A percentile compares a stretch with the other conserved stretches of the same genome.
These are phyloP conservation scores for Phoma sp. DNA, from an alignment of 2,329 filamentous ascomycete species.

Conservation along the genomic window DNA sequence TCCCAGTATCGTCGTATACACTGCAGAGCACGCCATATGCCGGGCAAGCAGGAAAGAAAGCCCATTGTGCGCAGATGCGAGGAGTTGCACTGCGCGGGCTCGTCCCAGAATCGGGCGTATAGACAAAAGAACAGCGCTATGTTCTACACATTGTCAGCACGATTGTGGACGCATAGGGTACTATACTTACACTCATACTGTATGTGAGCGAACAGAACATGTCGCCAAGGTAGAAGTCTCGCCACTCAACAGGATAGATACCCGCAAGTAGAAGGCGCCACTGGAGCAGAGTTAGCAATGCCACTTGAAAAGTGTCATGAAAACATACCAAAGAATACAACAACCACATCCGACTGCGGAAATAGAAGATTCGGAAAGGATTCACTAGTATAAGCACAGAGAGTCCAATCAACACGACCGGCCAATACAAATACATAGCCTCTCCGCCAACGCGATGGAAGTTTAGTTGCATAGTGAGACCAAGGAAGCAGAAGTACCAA, in stretches of 20 bases:
- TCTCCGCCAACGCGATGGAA: slow-evolving; percentile 73
- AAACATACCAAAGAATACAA: slow-evolving; percentile 80
- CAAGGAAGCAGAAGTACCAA: slow-evolving; percentile 77
- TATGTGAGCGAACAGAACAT: slow-evolving; percentile 98
- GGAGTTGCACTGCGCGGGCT: slow-evolving; percentile 82
- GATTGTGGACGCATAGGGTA: neutral
- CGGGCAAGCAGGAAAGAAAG: slow-evolving; percentile 82
- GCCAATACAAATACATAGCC: slow-evolving; percentile 82
- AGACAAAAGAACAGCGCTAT: slow-evolving; percentile 93
- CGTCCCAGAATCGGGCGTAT: slow-evolving; percentile 78
- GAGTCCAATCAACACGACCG: slow-evolving; percentile 76
- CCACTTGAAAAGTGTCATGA: too few species aligned
- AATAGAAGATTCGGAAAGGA: slow-evolving; percentile 75
- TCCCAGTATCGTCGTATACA: slow-evolving; percentile 89
- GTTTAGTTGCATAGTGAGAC: slow-evolving; percentile 87
- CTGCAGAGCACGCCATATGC: slow-evolving; percentile 88
- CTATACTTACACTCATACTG: slow-evolving; percentile 73
- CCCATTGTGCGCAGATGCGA: slow-evolving; percentile 81
- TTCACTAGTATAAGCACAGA: slow-evolving; percentile 74
- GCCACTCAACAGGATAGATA: slow-evolving; percentile 91
- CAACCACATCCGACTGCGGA: slow-evolving; percentile 82
- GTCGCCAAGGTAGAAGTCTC: slow-evolving; percentile 96
- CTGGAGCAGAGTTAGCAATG: slow-evolving; percentile 49
- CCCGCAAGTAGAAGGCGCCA: slow-evolving; percentile 86
- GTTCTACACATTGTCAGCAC: slow-evolving; percentile 59